Evolutionary conservation across 441 rosid genomes (phyloP).

Genomic region (Brassica hybrid): DNA sequence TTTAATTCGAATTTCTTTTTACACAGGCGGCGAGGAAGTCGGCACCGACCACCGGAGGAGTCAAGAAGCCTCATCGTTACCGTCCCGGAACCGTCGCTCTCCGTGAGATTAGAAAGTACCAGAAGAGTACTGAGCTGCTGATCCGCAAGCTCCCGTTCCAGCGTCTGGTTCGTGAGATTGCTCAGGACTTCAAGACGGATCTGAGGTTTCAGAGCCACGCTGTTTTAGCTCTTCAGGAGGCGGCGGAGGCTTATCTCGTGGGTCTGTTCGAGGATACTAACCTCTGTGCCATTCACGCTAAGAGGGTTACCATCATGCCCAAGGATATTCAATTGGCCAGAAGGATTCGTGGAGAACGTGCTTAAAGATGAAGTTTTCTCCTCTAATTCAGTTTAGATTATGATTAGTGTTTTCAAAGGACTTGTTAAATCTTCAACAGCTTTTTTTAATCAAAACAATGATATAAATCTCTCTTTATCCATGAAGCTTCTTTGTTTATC

Average conservation of each 20-base stretch:
- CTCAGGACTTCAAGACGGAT: conserved; percentile 58
- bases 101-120: conserved; percentile 62
- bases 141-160: conserved; percentile 57
- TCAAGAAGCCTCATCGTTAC: conserved; percentile 67
- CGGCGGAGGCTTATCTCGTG: conserved; percentile 47
- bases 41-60: conserved; percentile 63
- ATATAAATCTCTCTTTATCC: not conserved
- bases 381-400: not conserved
- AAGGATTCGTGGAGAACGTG: conserved; percentile 46
- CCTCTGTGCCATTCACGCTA: conserved; percentile 46
- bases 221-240: conserved; percentile 46
- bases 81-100: conserved; percentile 72
- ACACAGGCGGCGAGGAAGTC: conserved; percentile 68
- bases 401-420: not conserved
- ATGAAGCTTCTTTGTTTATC: not conserved
- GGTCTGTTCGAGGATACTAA: conserved; percentile 50
- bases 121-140: conserved; percentile 55
- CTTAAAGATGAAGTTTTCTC: conserved; percentile 17
- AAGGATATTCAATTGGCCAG: conserved; percentile 45
- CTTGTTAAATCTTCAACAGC: conserved; percentile 2
- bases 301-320: conserved; percentile 46
- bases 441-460: not conserved
- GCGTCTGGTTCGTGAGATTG: conserved; percentile 59
- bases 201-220: conserved; percentile 51
- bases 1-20: not conserved